Base-by-base conservation (phyloP, 495 filamentous ascomycete species). In the Lentithecium fluviatile region DNA sequence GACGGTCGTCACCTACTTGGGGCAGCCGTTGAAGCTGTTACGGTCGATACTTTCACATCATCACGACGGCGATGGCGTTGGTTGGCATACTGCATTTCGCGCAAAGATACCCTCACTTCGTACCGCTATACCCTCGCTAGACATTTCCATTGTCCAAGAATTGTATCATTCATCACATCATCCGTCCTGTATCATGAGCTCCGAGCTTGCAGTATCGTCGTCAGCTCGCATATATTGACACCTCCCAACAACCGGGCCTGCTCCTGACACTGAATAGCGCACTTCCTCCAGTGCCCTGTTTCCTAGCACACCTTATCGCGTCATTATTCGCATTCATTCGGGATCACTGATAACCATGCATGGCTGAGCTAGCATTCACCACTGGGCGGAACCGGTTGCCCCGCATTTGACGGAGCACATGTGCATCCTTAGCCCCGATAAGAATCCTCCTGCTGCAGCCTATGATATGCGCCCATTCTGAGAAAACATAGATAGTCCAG, bases 341-440 rank as follows among this genome's bases (percentile, higher is more conserved):
- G 52, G 52, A 51, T 62, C n/a, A 45, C 52, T 62, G 59, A 62
- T 62, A 62, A 62, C 43, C 45, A 12, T 62, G 59, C 40, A 43
- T 15, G 29, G 29, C n/a, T 32, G 29, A 32, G 29, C 29, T 32
- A 4, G 29, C 58, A 61, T 45, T 46, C 38, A 60, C 57, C 48
- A 38, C 37, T 45, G 45, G 19, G 42, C 51, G 40, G 25, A 17
- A 26, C 29, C 21, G 13, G 21, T 2, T 23, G 34, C 26, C 51
- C 51, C 51, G 32, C 40, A 51, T 17, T 34, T 49, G 29, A 32
- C 10, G 3, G 29, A 32, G 29, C 29, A 32, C 40, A 45, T 45
- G 40, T 17, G n/a, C 40, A 32, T 36, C 52, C n/a, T 43, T 32
- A 21, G 34, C 25, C 37, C 2, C 52, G 40, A 55, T 55, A 55